These are phyloP conservation scores for Fusarium lyarnte DNA, from an alignment of 2,329 filamentous ascomycete genomes.

Conservation along the genomic window DNA sequence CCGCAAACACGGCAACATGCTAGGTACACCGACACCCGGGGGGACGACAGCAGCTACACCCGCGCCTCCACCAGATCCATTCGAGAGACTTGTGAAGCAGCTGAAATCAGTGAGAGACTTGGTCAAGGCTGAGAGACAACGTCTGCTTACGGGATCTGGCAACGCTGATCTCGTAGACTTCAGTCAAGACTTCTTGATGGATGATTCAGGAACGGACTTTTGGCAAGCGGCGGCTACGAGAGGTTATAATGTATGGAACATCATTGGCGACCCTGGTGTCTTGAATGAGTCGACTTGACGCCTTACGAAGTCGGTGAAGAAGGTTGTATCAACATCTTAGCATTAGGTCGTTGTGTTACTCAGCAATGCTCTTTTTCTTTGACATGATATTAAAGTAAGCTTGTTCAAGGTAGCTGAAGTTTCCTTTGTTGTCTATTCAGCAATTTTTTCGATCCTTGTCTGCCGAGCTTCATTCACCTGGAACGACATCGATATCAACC, in stretches of 20 bases:
- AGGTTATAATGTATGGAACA: slow-evolving; percentile 41
- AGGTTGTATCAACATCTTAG: neutral
- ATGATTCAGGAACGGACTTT: slow-evolving; percentile 39
- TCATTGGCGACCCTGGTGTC: slow-evolving; percentile 42
- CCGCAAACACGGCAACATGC: slow-evolving; percentile 42
- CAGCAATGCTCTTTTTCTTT: neutral
- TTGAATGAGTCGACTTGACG: slow-evolving; percentile 28
- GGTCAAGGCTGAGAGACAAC: slow-evolving; percentile 45
- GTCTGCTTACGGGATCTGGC: slow-evolving; percentile 36
- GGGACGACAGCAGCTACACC: slow-evolving; percentile 13
- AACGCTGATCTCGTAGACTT: slow-evolving; percentile 30
- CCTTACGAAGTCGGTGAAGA: neutral
- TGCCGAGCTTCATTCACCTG: slow-evolving; percentile 7
- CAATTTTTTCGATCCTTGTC: neutral
- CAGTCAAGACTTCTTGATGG: slow-evolving; percentile 37
- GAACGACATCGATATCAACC: slow-evolving; percentile 27
- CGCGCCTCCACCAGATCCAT: slow-evolving; percentile 43
- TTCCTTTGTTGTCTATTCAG: neutral
- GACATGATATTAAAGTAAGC: neutral
- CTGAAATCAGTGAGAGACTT: slow-evolving; percentile 46
- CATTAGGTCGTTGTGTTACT: neutral
- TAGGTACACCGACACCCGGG: slow-evolving; percentile 8
- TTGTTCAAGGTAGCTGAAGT: slow-evolving; percentile 4
- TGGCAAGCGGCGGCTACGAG: slow-evolving; percentile 39
- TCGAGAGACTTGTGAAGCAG: slow-evolving; percentile 47